A percentile compares a stretch with the other conserved stretches of the same genome.
These are phyloP conservation scores for Penicillium coprophilum DNA, from an alignment of 495 filamentous ascomycete genomes.

Conservation along the genomic window DNA sequence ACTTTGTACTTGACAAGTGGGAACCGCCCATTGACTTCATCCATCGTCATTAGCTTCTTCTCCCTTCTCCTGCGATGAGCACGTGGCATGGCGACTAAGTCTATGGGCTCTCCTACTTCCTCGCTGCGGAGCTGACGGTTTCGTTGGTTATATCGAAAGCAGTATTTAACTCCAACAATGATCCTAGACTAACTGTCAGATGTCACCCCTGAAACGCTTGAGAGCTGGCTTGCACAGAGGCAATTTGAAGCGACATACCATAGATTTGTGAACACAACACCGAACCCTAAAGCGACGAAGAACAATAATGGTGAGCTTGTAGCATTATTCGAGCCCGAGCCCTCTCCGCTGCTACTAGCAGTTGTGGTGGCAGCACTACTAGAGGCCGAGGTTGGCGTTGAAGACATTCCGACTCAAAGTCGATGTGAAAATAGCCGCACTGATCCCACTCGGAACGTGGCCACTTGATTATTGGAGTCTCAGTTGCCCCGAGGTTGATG, in stretches of 20 bases:
- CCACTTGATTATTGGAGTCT: background rate
- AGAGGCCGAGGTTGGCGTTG: slow-evolving; percentile 26
- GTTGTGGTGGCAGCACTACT: slow-evolving; percentile 26
- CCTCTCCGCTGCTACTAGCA: slow-evolving; percentile 7
- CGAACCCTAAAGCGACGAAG: slow-evolving; percentile 96
- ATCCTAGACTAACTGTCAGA: slow-evolving; percentile 64
- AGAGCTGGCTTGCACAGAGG: background rate
- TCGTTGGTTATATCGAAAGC: slow-evolving; percentile 95
- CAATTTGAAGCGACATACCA: slow-evolving; percentile 60
- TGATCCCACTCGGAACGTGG: background rate
- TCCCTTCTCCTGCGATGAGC: slow-evolving; percentile 81
- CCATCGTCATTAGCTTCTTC: slow-evolving; percentile 98
- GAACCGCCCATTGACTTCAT: slow-evolving; percentile 97
- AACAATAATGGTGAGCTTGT: slow-evolving; percentile 92
- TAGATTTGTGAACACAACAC: slow-evolving; percentile 97
- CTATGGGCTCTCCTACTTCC: slow-evolving; percentile 84
- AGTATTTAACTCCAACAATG: slow-evolving; percentile 99
- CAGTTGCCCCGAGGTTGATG: background rate
- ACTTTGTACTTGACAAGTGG: slow-evolving; percentile 93
- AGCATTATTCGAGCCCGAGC: slow-evolving; percentile 17
- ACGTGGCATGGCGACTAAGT: slow-evolving; percentile 75
- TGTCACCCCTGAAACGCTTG: background rate
- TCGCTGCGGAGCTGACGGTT: slow-evolving; percentile 76
- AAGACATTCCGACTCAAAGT: slow-evolving; percentile 13
- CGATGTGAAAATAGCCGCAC: background rate